These are phyloP conservation scores for Selaginella tamariscina DNA, from an alignment of 75 land plant genomes.

Conservation along the genomic window DNA sequence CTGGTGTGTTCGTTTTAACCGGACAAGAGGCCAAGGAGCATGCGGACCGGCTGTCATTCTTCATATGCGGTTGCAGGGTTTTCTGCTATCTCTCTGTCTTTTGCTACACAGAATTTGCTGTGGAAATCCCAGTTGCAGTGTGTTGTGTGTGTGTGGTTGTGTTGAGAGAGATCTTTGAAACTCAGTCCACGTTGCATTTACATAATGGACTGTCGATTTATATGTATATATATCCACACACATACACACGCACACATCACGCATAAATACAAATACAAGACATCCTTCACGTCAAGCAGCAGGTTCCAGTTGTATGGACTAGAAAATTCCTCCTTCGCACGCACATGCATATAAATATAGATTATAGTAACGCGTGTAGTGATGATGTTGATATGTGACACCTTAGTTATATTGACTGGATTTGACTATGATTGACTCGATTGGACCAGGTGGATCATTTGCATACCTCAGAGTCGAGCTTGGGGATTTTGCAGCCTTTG, in stretches of 20 bases:
- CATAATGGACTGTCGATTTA: neutral
- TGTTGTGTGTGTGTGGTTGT: constrained; percentile 11
- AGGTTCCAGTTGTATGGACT: neutral
- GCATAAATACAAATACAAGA: neutral
- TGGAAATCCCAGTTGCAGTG: constrained; percentile 52
- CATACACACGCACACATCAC: neutral
- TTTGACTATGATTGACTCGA: too few species aligned
- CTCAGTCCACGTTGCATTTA: neutral
- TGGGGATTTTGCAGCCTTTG: constrained; percentile 71
- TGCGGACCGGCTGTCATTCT: constrained; percentile 53
- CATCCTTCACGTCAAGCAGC: neutral
- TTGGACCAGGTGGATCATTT: constrained; percentile 84
- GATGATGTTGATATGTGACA: too few species aligned
- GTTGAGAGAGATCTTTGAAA: neutral
- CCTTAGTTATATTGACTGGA: too few species aligned
- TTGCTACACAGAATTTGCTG: constrained; percentile 53
- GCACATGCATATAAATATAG: too few species aligned
- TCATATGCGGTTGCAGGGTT: constrained; percentile 20
- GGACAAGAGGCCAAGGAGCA: constrained; percentile 32
- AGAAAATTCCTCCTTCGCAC: neutral
- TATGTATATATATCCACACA: neutral
- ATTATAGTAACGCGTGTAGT: too few species aligned
- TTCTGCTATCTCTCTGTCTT: constrained; percentile 45
- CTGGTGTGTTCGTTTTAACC: constrained; percentile 55
- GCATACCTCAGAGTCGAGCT: constrained; percentile 59